Evolutionary conservation across 148 eudicot genomes (phyloP).

Genomic region (Amaranthus cruentus): DNA sequence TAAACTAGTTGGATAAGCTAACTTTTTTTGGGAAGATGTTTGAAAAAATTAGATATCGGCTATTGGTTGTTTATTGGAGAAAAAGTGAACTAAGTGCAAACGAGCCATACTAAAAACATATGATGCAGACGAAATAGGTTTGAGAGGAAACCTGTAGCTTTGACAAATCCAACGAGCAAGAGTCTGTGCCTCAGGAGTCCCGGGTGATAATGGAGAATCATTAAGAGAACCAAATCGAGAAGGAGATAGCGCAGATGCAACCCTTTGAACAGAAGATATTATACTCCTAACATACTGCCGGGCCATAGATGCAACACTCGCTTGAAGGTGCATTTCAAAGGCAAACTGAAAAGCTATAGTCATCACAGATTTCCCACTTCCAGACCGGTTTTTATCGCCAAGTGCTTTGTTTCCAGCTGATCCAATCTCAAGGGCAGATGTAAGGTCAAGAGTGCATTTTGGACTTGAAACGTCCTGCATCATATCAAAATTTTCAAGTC

Average conservation of each 20-base stretch:
- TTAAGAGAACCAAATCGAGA: slow-evolving; percentile 40
- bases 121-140: background rate
- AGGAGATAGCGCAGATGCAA: slow-evolving; percentile 71
- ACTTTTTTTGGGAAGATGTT: too few relatives aligned
- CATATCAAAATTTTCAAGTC: background rate
- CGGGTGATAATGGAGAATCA: slow-evolving; percentile 40
- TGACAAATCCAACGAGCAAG: slow-evolving; percentile 78
- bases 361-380: slow-evolving; percentile 67
- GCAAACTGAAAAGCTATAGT: slow-evolving; percentile 87
- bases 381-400: slow-evolving; percentile 29
- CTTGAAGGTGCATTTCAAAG: slow-evolving; percentile 69
- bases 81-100: too few relatives aligned
- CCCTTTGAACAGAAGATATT: slow-evolving; percentile 69
- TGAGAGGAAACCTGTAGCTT: slow-evolving; percentile 55
- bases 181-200: slow-evolving; percentile 70
- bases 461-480: slow-evolving; percentile 72
- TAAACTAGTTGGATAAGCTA: too few relatives aligned
- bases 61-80: too few relatives aligned
- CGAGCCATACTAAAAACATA: too few relatives aligned
- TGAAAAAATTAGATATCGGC: too few relatives aligned
- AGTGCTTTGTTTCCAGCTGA: slow-evolving; percentile 40
- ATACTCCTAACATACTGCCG: slow-evolving; percentile 71
- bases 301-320: slow-evolving; percentile 68
- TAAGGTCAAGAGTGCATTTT: slow-evolving; percentile 84
- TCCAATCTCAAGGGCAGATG: slow-evolving; percentile 86